Evolutionary conservation across 2,329 filamentous ascomycete species (phyloP).

Genomic region (Microcyclospora pomicola): DNA sequence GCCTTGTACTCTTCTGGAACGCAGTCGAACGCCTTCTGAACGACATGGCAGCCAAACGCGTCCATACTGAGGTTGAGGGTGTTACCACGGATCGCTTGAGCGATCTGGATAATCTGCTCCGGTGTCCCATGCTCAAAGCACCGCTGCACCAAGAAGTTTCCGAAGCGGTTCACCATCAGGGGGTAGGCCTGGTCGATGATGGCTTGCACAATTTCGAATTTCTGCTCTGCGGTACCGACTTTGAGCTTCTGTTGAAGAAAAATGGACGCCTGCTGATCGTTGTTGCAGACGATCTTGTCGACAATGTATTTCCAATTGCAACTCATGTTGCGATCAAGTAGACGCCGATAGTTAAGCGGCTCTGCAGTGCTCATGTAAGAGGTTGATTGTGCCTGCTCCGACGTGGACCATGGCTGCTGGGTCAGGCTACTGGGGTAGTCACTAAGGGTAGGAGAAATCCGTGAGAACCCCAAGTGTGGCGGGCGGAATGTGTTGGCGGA

Average conservation of each 20-base stretch:
- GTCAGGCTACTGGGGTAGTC: conserved; percentile 29
- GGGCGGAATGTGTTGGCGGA: conserved; percentile 5
- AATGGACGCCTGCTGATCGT: conserved; percentile 97
- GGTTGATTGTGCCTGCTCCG: conserved; percentile 18
- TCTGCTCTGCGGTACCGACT: conserved; percentile 85
- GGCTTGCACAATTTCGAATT: conserved; percentile 91
- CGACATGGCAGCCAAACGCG: conserved; percentile 92
- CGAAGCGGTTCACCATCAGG: conserved; percentile 96
- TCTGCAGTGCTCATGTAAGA: conserved; percentile 70
- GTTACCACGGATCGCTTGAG: conserved; percentile 83
- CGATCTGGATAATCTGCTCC: conserved; percentile 89
- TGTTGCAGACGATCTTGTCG: conserved; percentile 98
- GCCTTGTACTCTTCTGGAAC: conserved; percentile 97
- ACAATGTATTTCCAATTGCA: conserved; percentile 99
- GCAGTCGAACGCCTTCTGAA: conserved; percentile 96
- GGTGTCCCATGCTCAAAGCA: conserved; percentile 97
- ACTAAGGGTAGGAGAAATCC: conserved; percentile 32
- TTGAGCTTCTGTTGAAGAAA: conserved; percentile 99
- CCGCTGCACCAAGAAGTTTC: conserved; percentile 94
- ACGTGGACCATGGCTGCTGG: conserved; percentile 4
- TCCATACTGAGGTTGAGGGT: conserved; percentile 95
- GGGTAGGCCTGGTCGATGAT: conserved; percentile 92
- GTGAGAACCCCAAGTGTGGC: conserved; percentile 23
- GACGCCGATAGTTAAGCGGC: conserved; percentile 87
- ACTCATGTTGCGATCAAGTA: conserved; percentile 88